Conservation (phyloP, 352 stramenopile genomes). For the Globisporangium alternatum region DNA sequence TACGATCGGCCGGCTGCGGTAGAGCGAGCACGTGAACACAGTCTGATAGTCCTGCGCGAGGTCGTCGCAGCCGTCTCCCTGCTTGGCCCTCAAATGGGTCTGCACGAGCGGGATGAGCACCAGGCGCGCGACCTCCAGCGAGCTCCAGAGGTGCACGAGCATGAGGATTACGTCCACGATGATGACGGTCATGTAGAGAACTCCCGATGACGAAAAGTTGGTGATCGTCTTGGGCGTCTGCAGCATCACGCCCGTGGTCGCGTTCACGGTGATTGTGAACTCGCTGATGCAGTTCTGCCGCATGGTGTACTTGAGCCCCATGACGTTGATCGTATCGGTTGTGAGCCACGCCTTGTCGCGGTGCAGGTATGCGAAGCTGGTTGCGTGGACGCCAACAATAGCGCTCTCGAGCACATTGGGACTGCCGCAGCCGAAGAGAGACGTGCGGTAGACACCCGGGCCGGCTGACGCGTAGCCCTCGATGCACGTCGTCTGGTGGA, state of each 20-base stretch:
- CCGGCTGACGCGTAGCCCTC: conserved; percentile 31
- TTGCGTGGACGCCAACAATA: conserved; percentile 37
- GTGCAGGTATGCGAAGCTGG: conserved; percentile 28
- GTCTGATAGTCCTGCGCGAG: conserved; percentile 20
- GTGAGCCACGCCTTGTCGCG: conserved; percentile 44
- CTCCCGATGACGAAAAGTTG: conserved; percentile 15
- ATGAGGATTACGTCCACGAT: conserved; percentile 29
- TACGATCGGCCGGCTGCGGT: conserved; percentile 33
- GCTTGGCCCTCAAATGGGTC: conserved; percentile 8
- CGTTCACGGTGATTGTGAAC: conserved; percentile 14
- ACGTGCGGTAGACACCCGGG: conserved; percentile 11
- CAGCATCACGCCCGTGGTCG: not conserved
- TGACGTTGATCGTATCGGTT: conserved; percentile 32
- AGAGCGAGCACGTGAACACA: conserved; percentile 36
- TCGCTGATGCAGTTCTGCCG: conserved; percentile 39
- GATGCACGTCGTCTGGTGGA: conserved; percentile 36
- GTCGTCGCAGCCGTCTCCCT: conserved; percentile 24
- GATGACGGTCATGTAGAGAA: conserved; percentile 16
- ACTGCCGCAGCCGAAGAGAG: conserved; percentile 41
- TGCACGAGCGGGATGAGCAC: conserved; percentile 20
- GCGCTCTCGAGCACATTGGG: conserved; percentile 25
- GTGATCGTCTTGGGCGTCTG: conserved; percentile 12
- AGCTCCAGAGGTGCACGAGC: conserved; percentile 28
- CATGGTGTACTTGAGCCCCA: conserved; percentile 40
- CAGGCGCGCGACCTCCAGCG: conserved; percentile 24